phyloP scores from a whole-genome alignment of 805 yeast species.

The Allodekkera sacchari region DNA sequence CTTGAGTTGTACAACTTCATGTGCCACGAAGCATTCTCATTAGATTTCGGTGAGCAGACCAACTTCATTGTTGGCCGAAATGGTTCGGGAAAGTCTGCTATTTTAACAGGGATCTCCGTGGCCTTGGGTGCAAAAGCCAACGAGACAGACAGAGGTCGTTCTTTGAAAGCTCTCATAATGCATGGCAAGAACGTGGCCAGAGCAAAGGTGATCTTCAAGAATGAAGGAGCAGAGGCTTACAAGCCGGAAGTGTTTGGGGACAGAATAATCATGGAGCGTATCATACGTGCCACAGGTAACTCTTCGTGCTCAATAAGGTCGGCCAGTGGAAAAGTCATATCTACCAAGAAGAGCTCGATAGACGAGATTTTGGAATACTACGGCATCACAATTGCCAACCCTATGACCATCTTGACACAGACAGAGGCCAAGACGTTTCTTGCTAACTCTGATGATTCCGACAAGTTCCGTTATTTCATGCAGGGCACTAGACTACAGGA shows the following conservation, averaged over 20 bases:
- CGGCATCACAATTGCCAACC: slow-evolving; percentile 77
- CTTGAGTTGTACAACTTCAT: slow-evolving; percentile 68
- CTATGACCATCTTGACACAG: slow-evolving; percentile 87
- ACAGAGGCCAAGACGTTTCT: slow-evolving; percentile 89
- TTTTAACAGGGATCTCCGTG: slow-evolving; percentile 77
- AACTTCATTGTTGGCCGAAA: slow-evolving; percentile 86
- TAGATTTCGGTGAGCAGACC: slow-evolving; percentile 68
- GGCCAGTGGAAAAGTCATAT: slow-evolving; percentile 41
- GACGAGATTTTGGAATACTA: slow-evolving; percentile 62
- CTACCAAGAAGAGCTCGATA: slow-evolving; percentile 55
- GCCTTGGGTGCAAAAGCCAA: slow-evolving; percentile 86
- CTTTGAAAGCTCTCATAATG: slow-evolving; percentile 60
- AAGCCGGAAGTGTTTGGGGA: slow-evolving; percentile 60
- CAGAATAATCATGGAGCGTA: slow-evolving; percentile 62
- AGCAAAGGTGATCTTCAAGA: slow-evolving; percentile 55
- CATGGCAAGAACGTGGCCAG: slow-evolving; percentile 69
- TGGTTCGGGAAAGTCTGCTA: slow-evolving; percentile 88
- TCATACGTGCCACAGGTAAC: slow-evolving; percentile 45
- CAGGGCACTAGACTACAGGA: slow-evolving; percentile 70
- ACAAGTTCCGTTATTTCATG: slow-evolving; percentile 71
- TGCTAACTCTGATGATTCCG: slow-evolving; percentile 63
- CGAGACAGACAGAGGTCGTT: slow-evolving; percentile 77
- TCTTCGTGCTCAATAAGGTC: slow-evolving; percentile 47
- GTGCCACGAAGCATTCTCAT: slow-evolving; percentile 80
- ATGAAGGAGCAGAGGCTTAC: slow-evolving; percentile 59